Evolutionary conservation across 2,329 filamentous ascomycete species (phyloP), one percentile per base, ranked within the genome.

Genomic region (Aquanectria penicillioides): DNA sequence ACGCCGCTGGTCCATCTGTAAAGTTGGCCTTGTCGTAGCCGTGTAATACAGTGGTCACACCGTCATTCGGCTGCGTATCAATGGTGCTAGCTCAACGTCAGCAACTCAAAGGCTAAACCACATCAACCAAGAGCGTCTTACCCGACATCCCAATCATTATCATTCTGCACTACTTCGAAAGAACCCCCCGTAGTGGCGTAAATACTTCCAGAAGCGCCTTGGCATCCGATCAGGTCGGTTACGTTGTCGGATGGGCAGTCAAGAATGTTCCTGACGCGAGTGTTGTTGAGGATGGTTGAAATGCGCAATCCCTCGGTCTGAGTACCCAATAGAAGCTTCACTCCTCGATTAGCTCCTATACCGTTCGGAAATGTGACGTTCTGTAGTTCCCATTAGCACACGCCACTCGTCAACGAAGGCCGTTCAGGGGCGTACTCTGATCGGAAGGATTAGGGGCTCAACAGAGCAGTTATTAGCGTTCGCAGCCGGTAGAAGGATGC

Each of bases 331-430:
- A 51, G 29, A 15, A 57, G 46, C 47, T 51, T 57, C 31, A 57
- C 25, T n/a, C 54, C 54, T 26, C 54, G 46, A 47, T 57, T 57
- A 25, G 54, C 54, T 12, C 54, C 54, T n/a, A 57, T 57, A 31
- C 54, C 54, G 12, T 57, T 57, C 9, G 54, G 54, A 44, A 57
- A 57, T 7, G 54, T 57, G 26, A 57, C 47, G 23, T 57, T 57
- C 54, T 57, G 18, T 18, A 9, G 3, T 12, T 22, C 11, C 12
- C 2, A 25, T 50, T 20, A 57, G 38, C 20, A 38, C 13, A 33
- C 20, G 5, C 4, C 11, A 18, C n/a, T 13, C 1, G 13, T 6
- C 7, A 23, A 7, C 8, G 23, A 15, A 6, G 13, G 18, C 7
- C 8, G 18, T 11, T 20, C 15, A 9, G 10, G n/a, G n/a, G 38